Evolutionary conservation across 2,329 filamentous ascomycete species (phyloP).

Genomic region (Neonectria punicea): DNA sequence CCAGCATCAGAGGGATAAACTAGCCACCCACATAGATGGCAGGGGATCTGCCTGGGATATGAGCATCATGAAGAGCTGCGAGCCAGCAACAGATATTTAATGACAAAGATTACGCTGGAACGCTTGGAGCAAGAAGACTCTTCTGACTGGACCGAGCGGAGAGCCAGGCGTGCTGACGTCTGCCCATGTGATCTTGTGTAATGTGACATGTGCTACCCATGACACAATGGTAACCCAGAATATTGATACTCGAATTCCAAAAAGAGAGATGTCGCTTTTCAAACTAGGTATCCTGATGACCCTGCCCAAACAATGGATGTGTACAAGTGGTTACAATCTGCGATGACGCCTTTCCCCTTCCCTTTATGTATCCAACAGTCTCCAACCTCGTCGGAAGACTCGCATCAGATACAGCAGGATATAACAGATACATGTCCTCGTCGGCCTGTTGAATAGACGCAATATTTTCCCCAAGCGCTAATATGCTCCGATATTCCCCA

Average conservation of each 20-base stretch:
- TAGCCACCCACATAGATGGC: slow-evolving; percentile 25
- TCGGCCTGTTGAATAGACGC: neutral
- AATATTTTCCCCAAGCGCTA: slow-evolving; percentile 30
- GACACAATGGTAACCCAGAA: neutral
- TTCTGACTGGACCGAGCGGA: neutral
- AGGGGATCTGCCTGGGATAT: slow-evolving; percentile 8
- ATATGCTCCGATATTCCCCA: slow-evolving; percentile 35
- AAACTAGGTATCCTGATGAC: slow-evolving; percentile 1
- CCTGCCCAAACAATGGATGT: slow-evolving; percentile 1
- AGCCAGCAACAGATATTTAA: slow-evolving; percentile 27
- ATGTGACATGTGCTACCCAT: neutral
- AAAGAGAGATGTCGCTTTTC: slow-evolving; percentile 8
- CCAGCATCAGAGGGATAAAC: neutral
- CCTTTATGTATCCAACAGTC: neutral
- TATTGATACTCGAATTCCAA: neutral
- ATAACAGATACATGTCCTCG: slow-evolving; percentile 16
- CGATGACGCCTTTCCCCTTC: slow-evolving; percentile 11
- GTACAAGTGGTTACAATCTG: slow-evolving; percentile 23
- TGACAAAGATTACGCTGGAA: slow-evolving; percentile 10
- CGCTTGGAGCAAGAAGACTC: neutral
- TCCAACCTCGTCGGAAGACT: neutral
- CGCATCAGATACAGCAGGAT: slow-evolving; percentile 17
- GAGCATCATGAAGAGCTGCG: slow-evolving; percentile 1
- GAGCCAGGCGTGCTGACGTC: neutral
- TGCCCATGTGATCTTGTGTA: neutral